Conservation (phyloP, 2,329 filamentous ascomycete genomes). For the Venturia nashicola region DNA sequence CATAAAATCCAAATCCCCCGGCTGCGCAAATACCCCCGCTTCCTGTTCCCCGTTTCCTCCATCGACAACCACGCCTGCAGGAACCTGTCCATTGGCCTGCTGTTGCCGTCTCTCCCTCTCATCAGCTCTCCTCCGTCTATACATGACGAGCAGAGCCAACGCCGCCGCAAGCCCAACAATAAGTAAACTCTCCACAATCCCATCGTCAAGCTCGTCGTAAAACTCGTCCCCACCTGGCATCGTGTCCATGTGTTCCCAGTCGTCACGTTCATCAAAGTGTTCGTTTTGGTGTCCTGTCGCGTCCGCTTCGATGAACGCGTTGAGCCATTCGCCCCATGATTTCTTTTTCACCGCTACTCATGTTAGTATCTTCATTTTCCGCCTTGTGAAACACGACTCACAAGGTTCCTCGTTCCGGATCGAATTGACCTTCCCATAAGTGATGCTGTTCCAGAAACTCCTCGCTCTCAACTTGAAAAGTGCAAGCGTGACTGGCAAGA, state of each 20-base stretch:
- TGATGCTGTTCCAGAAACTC: constrained; percentile 91
- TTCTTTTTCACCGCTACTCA: constrained; percentile 32
- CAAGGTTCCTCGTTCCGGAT: constrained; percentile 73
- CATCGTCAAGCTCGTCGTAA: constrained; percentile 45
- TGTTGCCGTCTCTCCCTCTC: constrained; percentile 24
- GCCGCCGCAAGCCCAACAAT: constrained; percentile 68
- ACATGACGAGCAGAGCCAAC: constrained; percentile 59
- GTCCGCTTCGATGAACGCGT: constrained; percentile 61
- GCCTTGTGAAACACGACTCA: constrained; percentile 31
- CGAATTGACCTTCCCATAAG: constrained; percentile 79
- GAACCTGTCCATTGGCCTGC: constrained; percentile 15
- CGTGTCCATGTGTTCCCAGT: constrained; percentile 26
- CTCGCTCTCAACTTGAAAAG: constrained; percentile 72
- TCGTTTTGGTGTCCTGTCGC: constrained; percentile 29
- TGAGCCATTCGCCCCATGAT: constrained; percentile 78
- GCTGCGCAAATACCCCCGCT: constrained; percentile 51
- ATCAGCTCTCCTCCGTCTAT: constrained; percentile 38
- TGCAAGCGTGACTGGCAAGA: constrained; percentile 81
- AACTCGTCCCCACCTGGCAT: constrained; percentile 34
- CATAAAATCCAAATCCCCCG: constrained; percentile 53
- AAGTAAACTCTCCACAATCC: constrained; percentile 70
- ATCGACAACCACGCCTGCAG: not conserved
- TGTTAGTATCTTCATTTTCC: not conserved
- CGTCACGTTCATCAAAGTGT: constrained; percentile 45
- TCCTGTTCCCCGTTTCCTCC: constrained; percentile 22